Evolutionary conservation across 371 early-diverging fungal species (phyloP).

Genomic region (Mucor piriformis): DNA sequence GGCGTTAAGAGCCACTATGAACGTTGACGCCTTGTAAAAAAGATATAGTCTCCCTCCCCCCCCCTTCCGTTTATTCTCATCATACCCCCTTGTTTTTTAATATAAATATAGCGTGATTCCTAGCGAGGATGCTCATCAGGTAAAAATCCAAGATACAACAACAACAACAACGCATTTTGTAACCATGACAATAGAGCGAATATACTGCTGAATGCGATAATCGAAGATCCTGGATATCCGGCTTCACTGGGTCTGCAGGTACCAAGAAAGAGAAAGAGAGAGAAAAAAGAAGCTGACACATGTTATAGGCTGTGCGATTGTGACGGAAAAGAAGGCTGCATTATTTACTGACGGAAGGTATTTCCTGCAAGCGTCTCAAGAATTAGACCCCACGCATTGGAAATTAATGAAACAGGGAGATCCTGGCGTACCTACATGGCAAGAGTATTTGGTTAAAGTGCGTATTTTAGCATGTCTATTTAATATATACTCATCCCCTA

Average conservation of each 20-base stretch:
- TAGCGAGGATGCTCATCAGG: conserved; percentile 96
- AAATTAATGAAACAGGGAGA: conserved; percentile 91
- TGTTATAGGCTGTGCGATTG: conserved; percentile 72
- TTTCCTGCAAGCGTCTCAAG: conserved; percentile 94
- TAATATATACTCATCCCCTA: background rate
- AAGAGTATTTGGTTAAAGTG: conserved; percentile 79
- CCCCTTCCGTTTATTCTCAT: background rate
- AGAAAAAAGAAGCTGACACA: background rate
- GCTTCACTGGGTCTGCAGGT: conserved; percentile 97
- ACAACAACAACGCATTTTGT: background rate
- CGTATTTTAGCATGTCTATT: background rate
- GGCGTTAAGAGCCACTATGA: background rate
- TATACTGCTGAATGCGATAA: conserved; percentile 90
- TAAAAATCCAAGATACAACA: conserved; percentile 20
- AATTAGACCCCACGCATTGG: conserved; percentile 85
- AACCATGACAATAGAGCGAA: conserved; percentile 73
- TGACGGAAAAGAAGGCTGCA: conserved; percentile 72
- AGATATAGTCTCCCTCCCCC: background rate
- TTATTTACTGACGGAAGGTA: conserved; percentile 99
- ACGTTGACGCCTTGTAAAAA: background rate
- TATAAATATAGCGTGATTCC: conserved; percentile 89
- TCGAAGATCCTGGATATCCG: conserved; percentile 87
- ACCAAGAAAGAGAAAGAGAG: conserved; percentile 1
- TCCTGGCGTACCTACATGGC: conserved; percentile 84
- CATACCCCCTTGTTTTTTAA: too few species aligned